Evolutionary conservation across 2,329 filamentous ascomycete species (phyloP).

Genomic region (Fusarium fujikuroi): DNA sequence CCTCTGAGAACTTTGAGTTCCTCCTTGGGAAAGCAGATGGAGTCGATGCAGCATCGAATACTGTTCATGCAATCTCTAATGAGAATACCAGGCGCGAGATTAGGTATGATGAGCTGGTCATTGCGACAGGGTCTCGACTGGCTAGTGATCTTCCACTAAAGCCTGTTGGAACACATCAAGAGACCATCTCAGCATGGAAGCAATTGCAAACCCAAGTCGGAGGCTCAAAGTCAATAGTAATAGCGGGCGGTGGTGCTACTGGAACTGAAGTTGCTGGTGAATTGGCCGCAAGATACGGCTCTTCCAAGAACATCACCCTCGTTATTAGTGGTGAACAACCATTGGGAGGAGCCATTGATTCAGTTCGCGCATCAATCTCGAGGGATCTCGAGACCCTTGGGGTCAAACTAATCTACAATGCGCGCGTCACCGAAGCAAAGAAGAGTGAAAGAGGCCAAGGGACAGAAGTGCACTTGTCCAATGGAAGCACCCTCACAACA

Average conservation of each 20-base stretch:
- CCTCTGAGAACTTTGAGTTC: conserved; percentile 58
- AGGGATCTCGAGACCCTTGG: conserved; percentile 43
- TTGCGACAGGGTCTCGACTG: conserved; percentile 63
- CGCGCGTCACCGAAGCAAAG: conserved; percentile 46
- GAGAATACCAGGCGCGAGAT: conserved; percentile 48
- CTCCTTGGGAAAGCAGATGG: conserved; percentile 58
- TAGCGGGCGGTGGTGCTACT: conserved; percentile 53
- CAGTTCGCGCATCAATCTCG: conserved; percentile 47
- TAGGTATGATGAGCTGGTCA: conserved; percentile 62
- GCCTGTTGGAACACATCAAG: conserved; percentile 56
- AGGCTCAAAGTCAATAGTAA: conserved; percentile 47
- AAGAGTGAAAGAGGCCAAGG: conserved; percentile 7
- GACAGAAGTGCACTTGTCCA: conserved; percentile 46
- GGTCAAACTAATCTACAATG: conserved; percentile 46
- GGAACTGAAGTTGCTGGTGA: conserved; percentile 54
- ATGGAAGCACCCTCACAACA: conserved; percentile 44
- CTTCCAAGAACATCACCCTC: conserved; percentile 44
- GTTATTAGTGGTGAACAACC: conserved; percentile 37
- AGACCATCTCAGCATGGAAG: conserved; percentile 52
- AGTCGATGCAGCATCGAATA: conserved; percentile 49
- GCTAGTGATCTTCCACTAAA: conserved; percentile 59
- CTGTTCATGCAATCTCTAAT: conserved; percentile 51
- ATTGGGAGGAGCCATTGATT: conserved; percentile 30
- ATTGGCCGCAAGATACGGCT: conserved; percentile 47
- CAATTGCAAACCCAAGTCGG: conserved; percentile 41